phyloP scores from a whole-genome alignment of 2,329 filamentous ascomycete genomes.

The Arachnomyces sp. region DNA sequence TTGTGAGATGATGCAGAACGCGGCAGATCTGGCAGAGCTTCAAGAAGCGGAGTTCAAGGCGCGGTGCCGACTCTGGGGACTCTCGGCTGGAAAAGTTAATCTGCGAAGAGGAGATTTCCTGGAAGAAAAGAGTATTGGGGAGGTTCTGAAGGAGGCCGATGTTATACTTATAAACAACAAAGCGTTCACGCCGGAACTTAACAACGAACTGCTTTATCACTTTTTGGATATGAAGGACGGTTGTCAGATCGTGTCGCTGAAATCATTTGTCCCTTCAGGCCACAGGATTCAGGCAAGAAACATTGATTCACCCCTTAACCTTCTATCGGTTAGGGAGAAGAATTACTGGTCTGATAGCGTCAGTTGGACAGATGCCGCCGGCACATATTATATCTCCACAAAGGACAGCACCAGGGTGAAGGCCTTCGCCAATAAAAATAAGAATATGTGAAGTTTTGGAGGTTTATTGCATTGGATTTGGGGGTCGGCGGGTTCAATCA shows the following conservation, averaged over 20 bases:
- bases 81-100: constrained; percentile 69
- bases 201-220: constrained; percentile 75
- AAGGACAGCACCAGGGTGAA: constrained; percentile 56
- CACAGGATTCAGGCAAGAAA: constrained; percentile 68
- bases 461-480: constrained; percentile 2
- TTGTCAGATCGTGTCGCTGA: constrained; percentile 82
- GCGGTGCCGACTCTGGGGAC: constrained; percentile 83
- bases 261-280: constrained; percentile 77
- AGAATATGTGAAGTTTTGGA: background rate
- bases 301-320: constrained; percentile 70
- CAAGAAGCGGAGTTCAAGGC: constrained; percentile 77
- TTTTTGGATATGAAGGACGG: constrained; percentile 91
- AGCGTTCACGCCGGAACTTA: constrained; percentile 82
- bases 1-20: constrained; percentile 91
- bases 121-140: constrained; percentile 60
- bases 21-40: constrained; percentile 69
- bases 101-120: constrained; percentile 81
- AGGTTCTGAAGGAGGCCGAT: constrained; percentile 73
- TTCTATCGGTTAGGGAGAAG: constrained; percentile 68
- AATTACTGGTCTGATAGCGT: constrained; percentile 65
- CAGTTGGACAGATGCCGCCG: constrained; percentile 82
- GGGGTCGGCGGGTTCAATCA: background rate
- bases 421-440: constrained; percentile 36
- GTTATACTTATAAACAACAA: constrained; percentile 98
- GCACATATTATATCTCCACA: constrained; percentile 81